Conservation (phyloP, 1,139 yeast genomes). For the Kodamaea arcana region DNA sequence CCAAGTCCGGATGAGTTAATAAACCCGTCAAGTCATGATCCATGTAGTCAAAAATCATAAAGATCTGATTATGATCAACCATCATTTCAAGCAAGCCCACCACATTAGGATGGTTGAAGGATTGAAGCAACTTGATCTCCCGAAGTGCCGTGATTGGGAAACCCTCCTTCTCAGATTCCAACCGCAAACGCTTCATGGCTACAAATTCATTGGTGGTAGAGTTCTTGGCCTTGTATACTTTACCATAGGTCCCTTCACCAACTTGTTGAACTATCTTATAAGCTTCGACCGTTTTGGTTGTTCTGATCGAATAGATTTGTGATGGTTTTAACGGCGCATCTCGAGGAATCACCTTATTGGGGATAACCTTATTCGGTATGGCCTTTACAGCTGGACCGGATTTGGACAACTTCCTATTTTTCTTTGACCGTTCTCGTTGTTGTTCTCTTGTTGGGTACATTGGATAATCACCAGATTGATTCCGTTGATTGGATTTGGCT, state of each 20-base stretch:
- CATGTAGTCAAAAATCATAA: constrained; percentile 90
- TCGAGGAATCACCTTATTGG: not conserved
- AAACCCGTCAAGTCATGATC: constrained; percentile 92
- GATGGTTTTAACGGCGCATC: constrained; percentile 8
- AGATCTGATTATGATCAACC: constrained; percentile 76
- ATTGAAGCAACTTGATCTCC: constrained; percentile 82
- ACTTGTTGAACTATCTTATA: constrained; percentile 43
- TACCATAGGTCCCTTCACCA: constrained; percentile 51
- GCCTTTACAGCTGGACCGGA: not conserved
- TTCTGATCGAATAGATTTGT: constrained; percentile 35
- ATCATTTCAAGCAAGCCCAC: constrained; percentile 85
- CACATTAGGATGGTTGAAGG: constrained; percentile 79
- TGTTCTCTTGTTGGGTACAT: not conserved
- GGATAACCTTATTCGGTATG: not conserved
- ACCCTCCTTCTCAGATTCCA: constrained; percentile 89
- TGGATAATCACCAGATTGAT: no score
- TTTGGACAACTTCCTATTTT: not conserved
- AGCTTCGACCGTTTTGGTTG: constrained; percentile 23
- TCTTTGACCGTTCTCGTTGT: not conserved
- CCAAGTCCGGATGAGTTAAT: constrained; percentile 69
- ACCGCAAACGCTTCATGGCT: constrained; percentile 77
- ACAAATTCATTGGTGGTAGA: constrained; percentile 64
- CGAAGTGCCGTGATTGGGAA: constrained; percentile 94
- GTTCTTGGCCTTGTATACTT: constrained; percentile 57
- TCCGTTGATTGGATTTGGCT: no score